A percentile compares a stretch with the other conserved stretches of the same genome.
phyloP scores from a whole-genome alignment of 148 eudicot species.

The Chenopodium suecicum region DNA sequence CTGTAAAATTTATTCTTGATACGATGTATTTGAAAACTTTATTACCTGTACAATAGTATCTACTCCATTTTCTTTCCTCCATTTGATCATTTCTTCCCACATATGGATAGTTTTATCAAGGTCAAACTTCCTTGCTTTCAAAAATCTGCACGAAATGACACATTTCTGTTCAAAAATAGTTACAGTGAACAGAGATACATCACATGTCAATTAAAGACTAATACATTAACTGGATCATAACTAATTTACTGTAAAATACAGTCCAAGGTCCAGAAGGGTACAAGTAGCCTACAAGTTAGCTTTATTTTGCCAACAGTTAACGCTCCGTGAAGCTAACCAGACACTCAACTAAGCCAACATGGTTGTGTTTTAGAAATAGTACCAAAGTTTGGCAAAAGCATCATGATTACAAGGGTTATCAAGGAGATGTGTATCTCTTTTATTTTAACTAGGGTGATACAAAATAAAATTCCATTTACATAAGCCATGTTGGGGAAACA shows the following conservation, averaged over 20 bases:
- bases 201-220: background rate
- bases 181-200: background rate
- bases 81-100: conserved; percentile 98
- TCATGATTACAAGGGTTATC: background rate
- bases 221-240: background rate
- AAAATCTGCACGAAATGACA: conserved; percentile 58
- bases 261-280: background rate
- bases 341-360: background rate
- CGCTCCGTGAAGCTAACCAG: background rate
- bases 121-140: conserved; percentile 97
- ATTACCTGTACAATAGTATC: conserved; percentile 83
- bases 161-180: background rate
- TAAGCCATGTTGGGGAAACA: background rate
- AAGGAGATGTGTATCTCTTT: background rate
- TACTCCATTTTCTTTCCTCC: conserved; percentile 84
- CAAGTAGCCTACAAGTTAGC: background rate
- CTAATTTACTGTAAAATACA: background rate
- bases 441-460: background rate
- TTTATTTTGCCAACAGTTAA: background rate
- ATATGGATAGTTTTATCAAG: conserved; percentile 76
- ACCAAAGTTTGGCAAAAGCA: background rate
- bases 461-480: background rate
- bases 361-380: background rate
- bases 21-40: background rate
- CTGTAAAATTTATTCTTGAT: background rate